Conservation (phyloP, 1,139 yeast species). For the Suhomyces guaymorum region DNA sequence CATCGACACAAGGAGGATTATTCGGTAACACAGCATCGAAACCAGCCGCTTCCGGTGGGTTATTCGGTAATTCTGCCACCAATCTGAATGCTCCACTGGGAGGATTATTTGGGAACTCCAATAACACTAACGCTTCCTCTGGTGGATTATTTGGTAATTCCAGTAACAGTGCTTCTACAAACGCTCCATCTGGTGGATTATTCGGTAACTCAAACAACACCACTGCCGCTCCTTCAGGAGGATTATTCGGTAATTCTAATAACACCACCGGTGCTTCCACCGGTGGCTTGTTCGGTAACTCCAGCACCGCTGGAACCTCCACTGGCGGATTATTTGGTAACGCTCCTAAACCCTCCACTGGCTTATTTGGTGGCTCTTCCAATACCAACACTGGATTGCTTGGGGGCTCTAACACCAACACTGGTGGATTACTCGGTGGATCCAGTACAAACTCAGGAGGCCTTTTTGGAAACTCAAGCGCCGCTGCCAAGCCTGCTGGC, state of each 20-base stretch:
- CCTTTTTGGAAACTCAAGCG: slow-evolving; percentile 13
- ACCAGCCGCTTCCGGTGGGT: slow-evolving; percentile 16
- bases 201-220: slow-evolving; percentile 17
- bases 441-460: slow-evolving; percentile 14
- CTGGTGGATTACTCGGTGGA: slow-evolving; percentile 26
- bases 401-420: slow-evolving; percentile 2
- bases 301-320: slow-evolving; percentile 11
- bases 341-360: slow-evolving; percentile 8
- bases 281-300: slow-evolving; percentile 15
- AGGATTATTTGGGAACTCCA: slow-evolving; percentile 24
- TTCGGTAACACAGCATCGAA: no score
- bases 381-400: slow-evolving; percentile 10
- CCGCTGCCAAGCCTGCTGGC: slow-evolving; percentile 1
- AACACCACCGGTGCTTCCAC: slow-evolving; percentile 10
- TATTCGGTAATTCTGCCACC: slow-evolving; percentile 19
- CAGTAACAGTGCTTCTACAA: no score
- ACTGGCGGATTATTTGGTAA: slow-evolving; percentile 18
- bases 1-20: neutral
- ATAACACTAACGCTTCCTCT: slow-evolving; percentile 7
- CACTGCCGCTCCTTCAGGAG: slow-evolving; percentile 22
- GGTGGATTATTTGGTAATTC: slow-evolving; percentile 12
- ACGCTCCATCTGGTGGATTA: slow-evolving; percentile 16
- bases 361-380: slow-evolving; percentile 8
- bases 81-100: slow-evolving; percentile 18
- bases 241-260: slow-evolving; percentile 22